Base-by-base conservation (phyloP, 2,329 filamentous ascomycete species). In the Rhinocladiella similis region DNA sequence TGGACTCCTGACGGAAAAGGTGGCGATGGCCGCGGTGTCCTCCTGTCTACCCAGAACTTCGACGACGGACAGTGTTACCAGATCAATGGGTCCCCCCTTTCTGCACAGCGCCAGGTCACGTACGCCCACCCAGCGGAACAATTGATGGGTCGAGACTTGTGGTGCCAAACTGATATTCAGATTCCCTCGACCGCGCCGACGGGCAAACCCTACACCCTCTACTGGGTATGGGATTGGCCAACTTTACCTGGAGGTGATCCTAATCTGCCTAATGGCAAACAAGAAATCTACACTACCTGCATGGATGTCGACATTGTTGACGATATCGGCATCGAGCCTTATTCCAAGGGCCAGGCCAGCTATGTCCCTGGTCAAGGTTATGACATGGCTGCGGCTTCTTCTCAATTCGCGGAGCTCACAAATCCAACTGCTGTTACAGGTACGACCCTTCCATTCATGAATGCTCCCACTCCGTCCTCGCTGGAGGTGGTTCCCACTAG, bases 151-250 rank as follows among this genome's bases (percentile, higher is more conserved):
- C 73, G 74, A 45, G 83, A 87, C 65, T 77, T 92, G 49, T 86
- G 81, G 76, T 97, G 94, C 74, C 92, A 97, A 72, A 86, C 86
- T 35, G 86, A 94, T 68, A 77, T 97, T 47, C 80, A 86, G 67
- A 77, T 99, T 13, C 94, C 94, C 0, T 68, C 77, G 4, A 82
- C 88, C 64, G 76, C 84, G 46, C 72, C 80, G n/a, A 71, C 78
- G 9, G 84, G 85, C 43, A 82, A 85, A 27, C 80, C 81, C 25
- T 90, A 92, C 70, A 93, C 91, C 2, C 75, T 96, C 50, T 96
- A 96, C 78, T 97, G 93, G 93, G 87, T 97, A 45, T 97, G 94
- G 94, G 88, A 96, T 72, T 99, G 91, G 90, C 87, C 88, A 2
- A 86, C 83, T 13, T 77, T 63, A n/a, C 67, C 73, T 10, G 65